phyloP scores from a whole-genome alignment of 129 eudicot species.

The Sambucus nigra region DNA sequence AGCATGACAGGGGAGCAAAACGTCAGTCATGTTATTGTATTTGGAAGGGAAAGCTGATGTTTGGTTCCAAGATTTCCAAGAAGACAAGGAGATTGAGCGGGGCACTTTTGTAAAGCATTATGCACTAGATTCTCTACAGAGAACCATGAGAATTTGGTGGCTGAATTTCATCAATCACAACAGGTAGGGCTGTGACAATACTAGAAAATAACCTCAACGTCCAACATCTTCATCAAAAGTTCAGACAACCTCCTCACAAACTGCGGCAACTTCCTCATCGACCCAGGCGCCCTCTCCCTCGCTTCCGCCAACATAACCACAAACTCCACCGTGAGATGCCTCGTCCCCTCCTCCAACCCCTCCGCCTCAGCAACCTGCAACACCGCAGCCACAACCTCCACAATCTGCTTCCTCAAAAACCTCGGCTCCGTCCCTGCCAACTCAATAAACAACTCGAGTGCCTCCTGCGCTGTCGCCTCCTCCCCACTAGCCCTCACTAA shows the following conservation, averaged over 20 bases:
- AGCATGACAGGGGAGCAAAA: too few relatives aligned
- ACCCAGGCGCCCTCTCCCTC: conserved; percentile 70
- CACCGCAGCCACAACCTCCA: conserved; percentile 83
- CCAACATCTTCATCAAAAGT: conserved; percentile 63
- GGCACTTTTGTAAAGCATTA: too few relatives aligned
- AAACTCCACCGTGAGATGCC: conserved; percentile 69
- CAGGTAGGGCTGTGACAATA: too few relatives aligned
- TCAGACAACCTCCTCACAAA: conserved; percentile 50
- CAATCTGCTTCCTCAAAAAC: conserved; percentile 71
- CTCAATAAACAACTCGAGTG: conserved; percentile 73
- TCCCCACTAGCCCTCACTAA: conserved; percentile 61
- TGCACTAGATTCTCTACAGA: too few relatives aligned
- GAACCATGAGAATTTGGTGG: too few relatives aligned
- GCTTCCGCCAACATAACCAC: conserved; percentile 74
- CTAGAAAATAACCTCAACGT: too few relatives aligned
- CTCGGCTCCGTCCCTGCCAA: conserved; percentile 93
- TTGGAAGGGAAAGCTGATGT: too few relatives aligned
- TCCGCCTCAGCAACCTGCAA: conserved; percentile 86
- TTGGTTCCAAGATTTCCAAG: too few relatives aligned
- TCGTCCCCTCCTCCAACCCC: conserved; percentile 67
- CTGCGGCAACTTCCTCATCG: conserved; percentile 81
- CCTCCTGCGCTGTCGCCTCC: conserved; percentile 87
- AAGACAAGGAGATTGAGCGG: too few relatives aligned
- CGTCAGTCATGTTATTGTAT: too few relatives aligned
- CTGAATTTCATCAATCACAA: too few relatives aligned